Conservation (phyloP, 2,329 filamentous ascomycete species). For the Sordariomycetes sp. region DNA sequence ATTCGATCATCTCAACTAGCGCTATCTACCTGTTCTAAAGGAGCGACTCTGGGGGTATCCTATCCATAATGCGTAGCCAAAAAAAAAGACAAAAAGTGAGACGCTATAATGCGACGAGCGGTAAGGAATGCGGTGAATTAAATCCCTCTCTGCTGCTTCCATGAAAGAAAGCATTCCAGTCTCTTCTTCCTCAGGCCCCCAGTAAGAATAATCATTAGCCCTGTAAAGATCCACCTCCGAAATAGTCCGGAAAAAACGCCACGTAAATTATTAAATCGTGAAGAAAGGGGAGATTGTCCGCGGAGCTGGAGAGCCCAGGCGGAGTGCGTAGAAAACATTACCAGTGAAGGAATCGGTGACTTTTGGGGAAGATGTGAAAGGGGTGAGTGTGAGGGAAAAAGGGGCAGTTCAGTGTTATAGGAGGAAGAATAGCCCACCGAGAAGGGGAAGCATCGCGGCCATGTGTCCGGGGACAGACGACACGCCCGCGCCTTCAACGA, state of each 20-base stretch:
- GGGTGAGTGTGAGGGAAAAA: background rate
- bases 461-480: background rate
- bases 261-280: background rate
- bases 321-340: background rate
- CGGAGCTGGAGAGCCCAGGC: too few species aligned
- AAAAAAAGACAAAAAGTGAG: background rate
- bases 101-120: background rate
- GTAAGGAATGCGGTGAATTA: background rate
- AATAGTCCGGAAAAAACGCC: background rate
- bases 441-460: background rate
- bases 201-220: background rate
- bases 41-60: background rate
- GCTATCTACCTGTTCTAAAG: background rate
- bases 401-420: background rate
- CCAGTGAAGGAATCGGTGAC: background rate
- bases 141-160: background rate
- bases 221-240: too few species aligned
- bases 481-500: background rate
- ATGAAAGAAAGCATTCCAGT: background rate
- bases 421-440: conserved; percentile 1
- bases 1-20: background rate
- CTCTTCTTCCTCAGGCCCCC: background rate
- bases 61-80: background rate
- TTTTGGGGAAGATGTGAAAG: background rate
- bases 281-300: background rate